phyloP scores from a whole-genome alignment of 2,329 filamentous ascomycete genomes.

The Stagonosporopsis vannaccii region DNA sequence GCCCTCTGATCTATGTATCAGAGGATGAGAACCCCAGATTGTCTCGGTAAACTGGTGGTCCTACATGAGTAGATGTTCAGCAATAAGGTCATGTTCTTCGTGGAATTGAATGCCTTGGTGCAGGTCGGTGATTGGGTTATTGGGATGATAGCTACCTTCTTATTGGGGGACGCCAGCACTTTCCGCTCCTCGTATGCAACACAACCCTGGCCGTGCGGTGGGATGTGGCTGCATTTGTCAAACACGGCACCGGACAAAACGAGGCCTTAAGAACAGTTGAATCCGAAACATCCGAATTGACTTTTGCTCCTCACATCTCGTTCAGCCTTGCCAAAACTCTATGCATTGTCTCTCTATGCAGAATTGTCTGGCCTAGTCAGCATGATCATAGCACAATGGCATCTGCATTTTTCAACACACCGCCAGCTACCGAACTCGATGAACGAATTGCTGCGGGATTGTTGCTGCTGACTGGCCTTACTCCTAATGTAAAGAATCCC shows the following conservation, averaged over 20 bases:
- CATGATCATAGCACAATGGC: constrained; percentile 8
- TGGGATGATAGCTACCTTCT: too few species aligned
- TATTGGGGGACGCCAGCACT: too few species aligned
- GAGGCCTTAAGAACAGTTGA: neutral
- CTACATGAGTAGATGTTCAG: too few species aligned
- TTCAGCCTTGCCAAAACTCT: neutral
- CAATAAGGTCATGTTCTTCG: too few species aligned
- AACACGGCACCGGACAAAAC: neutral
- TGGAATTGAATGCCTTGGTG: too few species aligned
- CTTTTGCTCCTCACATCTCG: neutral
- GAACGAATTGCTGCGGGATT: constrained; percentile 9
- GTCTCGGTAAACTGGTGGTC: too few species aligned
- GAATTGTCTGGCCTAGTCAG: neutral
- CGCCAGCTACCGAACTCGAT: constrained; percentile 10
- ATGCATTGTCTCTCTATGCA: constrained; percentile 1
- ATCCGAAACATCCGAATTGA: neutral
- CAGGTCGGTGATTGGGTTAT: neutral
- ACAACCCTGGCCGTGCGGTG: constrained; percentile 1
- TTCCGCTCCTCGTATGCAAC: constrained; percentile 8
- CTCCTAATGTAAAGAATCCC: constrained; percentile 5
- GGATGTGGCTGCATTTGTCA: constrained; percentile 4
- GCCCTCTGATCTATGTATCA: too few species aligned
- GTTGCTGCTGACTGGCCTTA: constrained; percentile 5
- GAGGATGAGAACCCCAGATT: too few species aligned
- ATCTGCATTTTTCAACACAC: constrained; percentile 12